Base-by-base conservation (phyloP, 768 basidiomycete species). In the Phaeotremella fagi region DNA sequence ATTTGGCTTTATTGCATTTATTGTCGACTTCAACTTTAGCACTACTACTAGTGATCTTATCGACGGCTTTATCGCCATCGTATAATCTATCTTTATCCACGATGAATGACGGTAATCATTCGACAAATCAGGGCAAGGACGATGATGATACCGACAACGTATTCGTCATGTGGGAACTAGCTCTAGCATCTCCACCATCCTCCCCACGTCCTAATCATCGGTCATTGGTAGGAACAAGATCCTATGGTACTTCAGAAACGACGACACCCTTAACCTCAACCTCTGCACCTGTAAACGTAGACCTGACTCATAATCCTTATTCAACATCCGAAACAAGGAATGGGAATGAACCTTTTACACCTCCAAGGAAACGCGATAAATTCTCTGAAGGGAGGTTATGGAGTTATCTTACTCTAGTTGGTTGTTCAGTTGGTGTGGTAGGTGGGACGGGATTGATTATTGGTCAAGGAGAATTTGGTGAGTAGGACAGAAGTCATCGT, bases 141-240 rank as follows among this genome's bases (percentile, higher is more conserved):
- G 38, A 41, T 18, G 12, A 11, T 16, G 44, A 42, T 24, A 22
- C 4, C 37, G 45, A 50, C 9, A 48, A 56, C 27, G 59, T 59
- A 0, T 70, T 67, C 45, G 60, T 70, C 50, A 70, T 70, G 68
- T 70, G 68, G 68, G 68, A 70, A 24, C 26, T 70, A 55, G 68
- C 68, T 22, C 26, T 70, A 16, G 57, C 57, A 9, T 57, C 55
- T 11, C 53, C 60, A 27, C 63, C 63, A 3, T n/a, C 24, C 7
- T 54, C 52, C 18, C 57, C 58, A 2, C n/a, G 14, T 5, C 27
- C 51, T 11, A 23, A 29, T 5, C 33, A 46, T 9, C 12, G 29
- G 27, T 28, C 31, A 38, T 12, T 24, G n/a, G 16, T 22, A 29
- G 26, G 23, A 25, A 27, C 25, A 4, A 41, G 24, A 6, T 29